Conservation (phyloP, 345 rosid genomes). For the Odontarrhena argentea region DNA sequence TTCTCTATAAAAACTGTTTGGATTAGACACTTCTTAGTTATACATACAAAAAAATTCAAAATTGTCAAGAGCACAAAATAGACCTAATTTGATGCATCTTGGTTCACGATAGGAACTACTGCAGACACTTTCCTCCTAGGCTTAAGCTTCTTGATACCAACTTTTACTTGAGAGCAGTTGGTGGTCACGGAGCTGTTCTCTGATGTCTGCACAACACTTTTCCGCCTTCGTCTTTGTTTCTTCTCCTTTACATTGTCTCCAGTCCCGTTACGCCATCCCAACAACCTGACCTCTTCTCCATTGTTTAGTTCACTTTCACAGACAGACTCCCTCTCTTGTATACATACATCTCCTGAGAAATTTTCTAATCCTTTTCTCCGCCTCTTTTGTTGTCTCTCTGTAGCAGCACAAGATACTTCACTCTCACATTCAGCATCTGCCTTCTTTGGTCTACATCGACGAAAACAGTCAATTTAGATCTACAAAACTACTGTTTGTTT, state of each 20-base stretch:
- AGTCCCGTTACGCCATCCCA: conserved; percentile 18
- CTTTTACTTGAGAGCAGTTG: conserved; percentile 15
- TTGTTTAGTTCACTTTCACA: conserved; percentile 30
- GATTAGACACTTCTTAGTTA: conserved; percentile 5
- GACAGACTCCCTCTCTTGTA: conserved; percentile 20
- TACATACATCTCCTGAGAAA: conserved; percentile 20
- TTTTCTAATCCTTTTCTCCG: conserved; percentile 19
- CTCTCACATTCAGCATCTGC: conserved; percentile 37
- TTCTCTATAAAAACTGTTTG: conserved; percentile 2
- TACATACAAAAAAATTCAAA: conserved; percentile 1
- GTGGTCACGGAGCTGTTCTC: conserved; percentile 18
- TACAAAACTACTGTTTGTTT: neutral
- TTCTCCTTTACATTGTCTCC: conserved; percentile 18
- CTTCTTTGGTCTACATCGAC: conserved; percentile 40
- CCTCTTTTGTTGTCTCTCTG: conserved; percentile 37
- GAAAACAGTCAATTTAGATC: conserved; percentile 25
- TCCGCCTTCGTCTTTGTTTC: conserved; percentile 16
- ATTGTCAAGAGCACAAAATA: conserved; percentile 31
- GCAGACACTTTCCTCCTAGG: conserved; percentile 41
- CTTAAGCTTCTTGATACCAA: conserved; percentile 33
- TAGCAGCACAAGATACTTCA: conserved; percentile 29
- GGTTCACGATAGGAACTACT: conserved; percentile 27
- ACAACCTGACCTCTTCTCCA: conserved; percentile 23
- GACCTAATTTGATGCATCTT: conserved; percentile 28
- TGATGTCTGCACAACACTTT: conserved; percentile 27